Evolutionary conservation across 2,329 filamentous ascomycete species (phyloP).

Genomic region (Cladobotryum protrusum): DNA sequence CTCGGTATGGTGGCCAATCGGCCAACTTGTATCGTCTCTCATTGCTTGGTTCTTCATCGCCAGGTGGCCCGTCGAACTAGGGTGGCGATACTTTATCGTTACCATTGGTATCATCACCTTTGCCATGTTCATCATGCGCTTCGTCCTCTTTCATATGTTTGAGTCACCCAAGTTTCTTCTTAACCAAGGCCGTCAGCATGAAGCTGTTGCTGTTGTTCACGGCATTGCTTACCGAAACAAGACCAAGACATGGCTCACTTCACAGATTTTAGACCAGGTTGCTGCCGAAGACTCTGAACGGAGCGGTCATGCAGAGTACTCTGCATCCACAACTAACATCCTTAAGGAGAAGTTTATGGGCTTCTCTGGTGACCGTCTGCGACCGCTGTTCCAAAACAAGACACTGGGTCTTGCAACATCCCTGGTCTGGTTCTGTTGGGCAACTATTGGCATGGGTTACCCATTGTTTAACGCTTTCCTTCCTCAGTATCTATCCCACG

Average conservation of each 20-base stretch:
- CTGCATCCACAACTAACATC: conserved; percentile 28
- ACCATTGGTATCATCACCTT: conserved; percentile 68
- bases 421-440: conserved; percentile 74
- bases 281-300: conserved; percentile 35
- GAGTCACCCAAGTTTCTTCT: conserved; percentile 83
- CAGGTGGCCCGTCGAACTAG: conserved; percentile 60
- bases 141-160: conserved; percentile 73
- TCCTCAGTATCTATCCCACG: conserved; percentile 71
- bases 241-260: conserved; percentile 68
- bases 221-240: conserved; percentile 68
- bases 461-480: conserved; percentile 86
- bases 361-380: conserved; percentile 62
- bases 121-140: conserved; percentile 70
- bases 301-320: not conserved
- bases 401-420: conserved; percentile 45
- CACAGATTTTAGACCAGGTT: conserved; percentile 57
- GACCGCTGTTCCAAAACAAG: conserved; percentile 55
- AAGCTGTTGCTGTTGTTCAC: conserved; percentile 75
- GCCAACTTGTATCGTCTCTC: conserved; percentile 66
- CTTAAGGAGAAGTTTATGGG: conserved; percentile 54
- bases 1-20: conserved; percentile 84
- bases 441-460: conserved; percentile 78
- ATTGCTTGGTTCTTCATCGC: conserved; percentile 73
- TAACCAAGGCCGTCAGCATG: conserved; percentile 66
- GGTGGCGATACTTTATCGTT: conserved; percentile 70